A percentile compares a stretch with the other conserved stretches of the same genome.
Conservation (phyloP, 768 basidiomycete genomes). For the Leucocoprinus leucothites region DNA sequence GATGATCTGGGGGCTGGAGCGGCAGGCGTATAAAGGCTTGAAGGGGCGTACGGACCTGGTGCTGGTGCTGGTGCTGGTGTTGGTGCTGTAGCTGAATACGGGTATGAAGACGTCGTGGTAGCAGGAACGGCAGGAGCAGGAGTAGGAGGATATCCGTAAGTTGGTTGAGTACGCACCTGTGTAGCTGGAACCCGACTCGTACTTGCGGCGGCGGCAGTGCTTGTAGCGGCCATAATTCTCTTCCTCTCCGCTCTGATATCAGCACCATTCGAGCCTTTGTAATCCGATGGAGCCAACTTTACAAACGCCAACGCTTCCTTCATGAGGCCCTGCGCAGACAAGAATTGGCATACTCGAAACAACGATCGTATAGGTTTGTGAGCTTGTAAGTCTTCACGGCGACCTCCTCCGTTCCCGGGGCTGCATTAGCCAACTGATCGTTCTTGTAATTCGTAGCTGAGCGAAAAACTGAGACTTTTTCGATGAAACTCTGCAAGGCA, state of each 20-base stretch:
- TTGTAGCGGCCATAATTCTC: constrained; percentile 34
- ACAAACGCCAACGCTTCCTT: constrained; percentile 80
- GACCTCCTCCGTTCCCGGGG: constrained; percentile 24
- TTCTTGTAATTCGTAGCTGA: constrained; percentile 80
- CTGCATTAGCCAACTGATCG: constrained; percentile 50
- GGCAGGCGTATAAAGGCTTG: constrained; percentile 16
- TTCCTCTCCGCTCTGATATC: constrained; percentile 36
- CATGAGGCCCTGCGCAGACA: constrained; percentile 87
- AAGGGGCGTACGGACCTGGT: constrained; percentile 13
- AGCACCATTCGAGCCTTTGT: constrained; percentile 51
- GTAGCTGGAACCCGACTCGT: constrained; percentile 17
- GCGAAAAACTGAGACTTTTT: constrained; percentile 95
- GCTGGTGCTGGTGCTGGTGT: constrained; percentile 11
- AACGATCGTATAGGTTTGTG: constrained; percentile 83
- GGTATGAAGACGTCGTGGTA: constrained; percentile 16
- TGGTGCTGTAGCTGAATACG: constrained; percentile 20
- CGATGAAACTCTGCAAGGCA: constrained; percentile 90
- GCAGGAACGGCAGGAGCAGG: not conserved
- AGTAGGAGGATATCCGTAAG: constrained; percentile 9
- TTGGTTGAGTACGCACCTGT: not conserved
- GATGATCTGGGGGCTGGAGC: constrained; percentile 18
- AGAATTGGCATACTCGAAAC: constrained; percentile 94
- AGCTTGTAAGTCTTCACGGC: constrained; percentile 75
- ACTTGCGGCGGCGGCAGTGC: constrained; percentile 20
- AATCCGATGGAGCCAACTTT: constrained; percentile 74